phyloP scores from a whole-genome alignment of 306 rosid species.

The Begonia fuchsioides region DNA sequence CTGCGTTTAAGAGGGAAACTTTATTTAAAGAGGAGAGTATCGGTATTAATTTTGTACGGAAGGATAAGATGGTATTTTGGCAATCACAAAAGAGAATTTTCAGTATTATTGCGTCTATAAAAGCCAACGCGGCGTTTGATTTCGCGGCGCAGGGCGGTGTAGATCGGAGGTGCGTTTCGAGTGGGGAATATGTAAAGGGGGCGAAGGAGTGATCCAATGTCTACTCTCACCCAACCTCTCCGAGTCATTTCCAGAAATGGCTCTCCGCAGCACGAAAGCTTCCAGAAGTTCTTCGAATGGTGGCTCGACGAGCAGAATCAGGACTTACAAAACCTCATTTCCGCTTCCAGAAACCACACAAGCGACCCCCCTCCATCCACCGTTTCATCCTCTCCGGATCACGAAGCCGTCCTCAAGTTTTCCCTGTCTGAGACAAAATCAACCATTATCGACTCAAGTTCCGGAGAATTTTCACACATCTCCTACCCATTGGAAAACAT shows the following conservation, averaged over 20 bases:
- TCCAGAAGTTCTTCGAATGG: conserved; percentile 25
- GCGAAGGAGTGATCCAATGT: background rate
- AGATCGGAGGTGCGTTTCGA: too few species aligned
- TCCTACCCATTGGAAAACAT: background rate
- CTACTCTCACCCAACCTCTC: background rate
- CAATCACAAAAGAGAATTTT: too few species aligned
- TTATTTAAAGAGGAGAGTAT: too few species aligned
- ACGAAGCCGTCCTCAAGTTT: conserved; percentile 18
- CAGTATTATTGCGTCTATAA: too few species aligned
- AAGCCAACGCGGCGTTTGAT: too few species aligned
- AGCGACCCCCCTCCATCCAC: too few species aligned
- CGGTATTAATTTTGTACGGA: too few species aligned
- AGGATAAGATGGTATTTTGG: too few species aligned
- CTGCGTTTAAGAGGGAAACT: too few species aligned
- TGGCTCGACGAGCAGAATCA: conserved; percentile 36
- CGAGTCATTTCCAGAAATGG: background rate
- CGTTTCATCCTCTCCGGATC: background rate
- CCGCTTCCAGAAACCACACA: background rate
- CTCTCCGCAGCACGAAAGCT: conserved; percentile 13
- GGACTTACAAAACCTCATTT: conserved; percentile 24
- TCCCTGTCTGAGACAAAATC: conserved; percentile 28
- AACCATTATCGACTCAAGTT: conserved; percentile 1
- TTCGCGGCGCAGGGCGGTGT: too few species aligned
- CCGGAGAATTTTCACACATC: conserved; percentile 2
- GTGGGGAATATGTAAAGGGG: too few species aligned